Evolutionary conservation across 164 flowering plant genomes (phyloP).

Genomic region (Chloranthus sessilifolius): DNA sequence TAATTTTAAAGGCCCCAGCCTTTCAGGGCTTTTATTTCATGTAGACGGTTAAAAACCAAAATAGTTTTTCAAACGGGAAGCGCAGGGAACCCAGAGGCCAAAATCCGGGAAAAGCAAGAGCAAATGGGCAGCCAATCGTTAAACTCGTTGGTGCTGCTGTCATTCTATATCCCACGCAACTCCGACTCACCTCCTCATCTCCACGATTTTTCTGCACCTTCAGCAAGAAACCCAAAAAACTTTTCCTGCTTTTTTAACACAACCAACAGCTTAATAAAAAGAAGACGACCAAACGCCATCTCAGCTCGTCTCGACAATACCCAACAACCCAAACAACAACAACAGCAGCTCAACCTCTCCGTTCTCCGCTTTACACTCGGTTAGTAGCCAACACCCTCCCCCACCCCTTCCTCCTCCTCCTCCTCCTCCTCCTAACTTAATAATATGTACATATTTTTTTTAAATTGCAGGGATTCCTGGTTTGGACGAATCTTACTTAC

Average conservation of each 20-base stretch:
- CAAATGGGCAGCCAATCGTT: neutral
- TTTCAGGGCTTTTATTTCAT: too few species aligned
- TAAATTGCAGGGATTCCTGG: conserved; percentile 72
- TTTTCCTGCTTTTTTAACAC: neutral
- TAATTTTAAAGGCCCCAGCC: too few species aligned
- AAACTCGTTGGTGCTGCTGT: neutral
- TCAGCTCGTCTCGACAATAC: conserved; percentile 19
- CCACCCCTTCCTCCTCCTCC: neutral
- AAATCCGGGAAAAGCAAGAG: too few species aligned
- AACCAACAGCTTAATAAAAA: neutral
- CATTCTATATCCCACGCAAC: neutral
- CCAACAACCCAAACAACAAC: conserved; percentile 16
- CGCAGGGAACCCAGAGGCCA: too few species aligned
- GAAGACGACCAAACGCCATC: neutral
- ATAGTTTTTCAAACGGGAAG: too few species aligned
- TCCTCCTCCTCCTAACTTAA: neutral
- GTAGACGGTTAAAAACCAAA: too few species aligned
- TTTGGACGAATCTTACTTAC: conserved; percentile 82
- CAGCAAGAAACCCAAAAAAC: neutral
- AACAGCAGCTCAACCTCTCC: conserved; percentile 64
- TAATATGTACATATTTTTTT: too few species aligned
- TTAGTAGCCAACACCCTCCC: conserved; percentile 10
- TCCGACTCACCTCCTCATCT: neutral
- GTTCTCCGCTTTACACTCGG: conserved; percentile 95
- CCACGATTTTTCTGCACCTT: neutral